Base-by-base conservation (phyloP, 2,329 filamentous ascomycete species). In the Colletotrichum siamense region DNA sequence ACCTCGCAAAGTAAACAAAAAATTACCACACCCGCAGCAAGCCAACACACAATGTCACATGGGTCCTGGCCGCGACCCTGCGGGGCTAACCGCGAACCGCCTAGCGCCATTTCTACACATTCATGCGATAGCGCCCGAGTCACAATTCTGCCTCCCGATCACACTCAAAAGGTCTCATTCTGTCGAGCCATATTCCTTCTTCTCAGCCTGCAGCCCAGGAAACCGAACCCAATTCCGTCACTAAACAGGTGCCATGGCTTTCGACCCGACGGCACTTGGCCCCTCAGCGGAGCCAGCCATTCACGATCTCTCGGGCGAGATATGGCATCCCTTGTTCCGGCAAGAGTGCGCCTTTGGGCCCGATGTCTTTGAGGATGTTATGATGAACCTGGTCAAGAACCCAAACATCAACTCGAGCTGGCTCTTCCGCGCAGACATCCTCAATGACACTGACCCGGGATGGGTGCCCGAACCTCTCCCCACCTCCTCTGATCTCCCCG, bases 331-430 rank as follows among this genome's bases (percentile, higher is more conserved):
- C 61, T 85, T 92, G 75, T 89, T 88, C 79, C 86, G 85, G 77
- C 89, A 92, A 79, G 82, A 79, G 26, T 95, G 94, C 82, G 88
- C 87, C 15, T 96, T 96, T 81, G 85, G 89, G 18, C 89, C 92
- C 1, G 87, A 89, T 34, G 87, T 92, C 71, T 96, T 96, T 82
- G 85, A 88, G 75, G 84, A 89, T 55, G 92, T 94, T 66, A 95
- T 95, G 92, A 85, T 92, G 79, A 95, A 96, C 80, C 87, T 96
- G 73, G 91, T 96, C 78, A 90, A 90, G 79, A 96, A 96, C 80
- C 95, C 95, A 1, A 96, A 97, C 79, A 88, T 95, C 84, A 95
- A 95, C 78, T 95, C 94, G 0, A 92, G 90, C 18, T 94, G 94
- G 89, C 88, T 97, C 2, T 95, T 96, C 80, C 91, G 95, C 34